These are phyloP conservation scores for Lycium barbarum DNA, from an alignment of 257 asterid genomes.

Conservation along the genomic window DNA sequence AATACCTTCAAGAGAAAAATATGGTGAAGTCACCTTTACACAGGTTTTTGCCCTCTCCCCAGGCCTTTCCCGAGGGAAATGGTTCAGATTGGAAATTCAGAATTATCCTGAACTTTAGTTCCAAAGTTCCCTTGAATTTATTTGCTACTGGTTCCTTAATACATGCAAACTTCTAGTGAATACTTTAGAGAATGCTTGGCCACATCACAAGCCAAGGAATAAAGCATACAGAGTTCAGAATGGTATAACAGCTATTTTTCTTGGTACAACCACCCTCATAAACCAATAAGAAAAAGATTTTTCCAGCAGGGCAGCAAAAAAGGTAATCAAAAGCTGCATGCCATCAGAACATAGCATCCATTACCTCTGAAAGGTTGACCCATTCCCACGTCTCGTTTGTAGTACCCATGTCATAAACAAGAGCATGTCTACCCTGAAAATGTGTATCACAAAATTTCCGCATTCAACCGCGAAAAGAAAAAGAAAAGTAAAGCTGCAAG, in stretches of 20 bases:
- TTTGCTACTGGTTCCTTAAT: background rate
- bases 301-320: slow-evolving; percentile 19
- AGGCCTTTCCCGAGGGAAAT: background rate
- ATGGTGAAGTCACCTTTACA: slow-evolving; percentile 21
- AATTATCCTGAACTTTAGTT: background rate
- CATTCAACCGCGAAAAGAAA: slow-evolving; percentile 29
- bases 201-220: background rate
- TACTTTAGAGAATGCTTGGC: slow-evolving; percentile 13
- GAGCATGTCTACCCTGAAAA: slow-evolving; percentile 75
- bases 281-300: slow-evolving; percentile 20
- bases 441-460: slow-evolving; percentile 33
- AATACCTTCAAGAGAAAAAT: slow-evolving; percentile 22
- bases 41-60: background rate
- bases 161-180: background rate
- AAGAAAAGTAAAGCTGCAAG: slow-evolving; percentile 10
- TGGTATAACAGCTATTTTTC: background rate
- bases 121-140: background rate
- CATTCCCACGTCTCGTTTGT: slow-evolving; percentile 70
- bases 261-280: slow-evolving; percentile 3
- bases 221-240: background rate
- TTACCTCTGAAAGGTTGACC: slow-evolving; percentile 78
- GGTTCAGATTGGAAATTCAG: background rate
- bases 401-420: slow-evolving; percentile 67
- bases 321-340: slow-evolving; percentile 17
- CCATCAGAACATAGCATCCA: slow-evolving; percentile 30